Percentiles rank a stretch among this genome's conserved stretches.
phyloP scores from a whole-genome alignment of 2,329 filamentous ascomycete species.

The Epichloe sylvatica region DNA sequence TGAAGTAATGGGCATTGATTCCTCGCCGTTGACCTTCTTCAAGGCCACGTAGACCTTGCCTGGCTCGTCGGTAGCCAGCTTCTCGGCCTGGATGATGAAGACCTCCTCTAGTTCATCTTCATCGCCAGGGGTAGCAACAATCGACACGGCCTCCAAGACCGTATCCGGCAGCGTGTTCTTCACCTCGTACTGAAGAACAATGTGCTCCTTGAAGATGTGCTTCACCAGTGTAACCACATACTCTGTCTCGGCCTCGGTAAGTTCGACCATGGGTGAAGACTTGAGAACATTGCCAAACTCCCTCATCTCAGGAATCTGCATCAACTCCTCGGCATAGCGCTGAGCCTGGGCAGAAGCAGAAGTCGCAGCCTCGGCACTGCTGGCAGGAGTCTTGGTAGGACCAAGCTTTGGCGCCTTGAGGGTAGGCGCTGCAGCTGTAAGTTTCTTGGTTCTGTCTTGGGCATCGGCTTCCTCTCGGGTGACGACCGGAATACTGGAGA shows the following conservation, averaged over 20 bases:
- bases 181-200: conserved; percentile 92
- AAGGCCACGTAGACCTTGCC: conserved; percentile 94
- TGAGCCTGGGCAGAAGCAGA: conserved; percentile 69
- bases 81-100: conserved; percentile 82
- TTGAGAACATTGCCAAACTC: conserved; percentile 85
- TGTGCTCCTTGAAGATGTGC: conserved; percentile 93
- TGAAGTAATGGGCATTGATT: conserved; percentile 60
- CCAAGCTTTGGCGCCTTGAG: conserved; percentile 83
- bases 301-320: conserved; percentile 80
- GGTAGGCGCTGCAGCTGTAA: conserved; percentile 80
- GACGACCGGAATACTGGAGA: conserved; percentile 80
- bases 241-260: conserved; percentile 94
- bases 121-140: conserved; percentile 65
- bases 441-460: conserved; percentile 93
- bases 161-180: conserved; percentile 94
- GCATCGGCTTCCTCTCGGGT: conserved; percentile 92
- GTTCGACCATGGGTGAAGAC: conserved; percentile 70
- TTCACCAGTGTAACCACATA: conserved; percentile 91
- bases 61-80: conserved; percentile 69
- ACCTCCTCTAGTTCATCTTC: conserved; percentile 79
- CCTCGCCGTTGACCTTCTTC: conserved; percentile 64
- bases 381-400: conserved; percentile 55
- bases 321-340: conserved; percentile 76
- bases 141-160: conserved; percentile 76
- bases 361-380: conserved; percentile 60